Conservation (phyloP, 495 filamentous ascomycete genomes). For the Hypomontagnella monticulosa region DNA sequence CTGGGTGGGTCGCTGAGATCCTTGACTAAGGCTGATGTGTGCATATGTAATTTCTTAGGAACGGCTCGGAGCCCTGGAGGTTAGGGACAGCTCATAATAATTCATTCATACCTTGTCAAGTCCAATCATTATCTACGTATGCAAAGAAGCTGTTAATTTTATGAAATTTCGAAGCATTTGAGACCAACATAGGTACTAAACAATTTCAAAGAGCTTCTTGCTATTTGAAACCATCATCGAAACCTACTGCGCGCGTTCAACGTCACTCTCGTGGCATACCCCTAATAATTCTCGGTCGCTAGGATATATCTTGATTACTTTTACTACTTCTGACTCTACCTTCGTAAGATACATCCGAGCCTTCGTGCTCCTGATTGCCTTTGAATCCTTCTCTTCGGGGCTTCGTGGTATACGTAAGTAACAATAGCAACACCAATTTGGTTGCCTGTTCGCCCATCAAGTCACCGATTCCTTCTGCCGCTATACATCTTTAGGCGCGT, state of each 20-base stretch:
- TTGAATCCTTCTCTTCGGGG: conserved; percentile 27
- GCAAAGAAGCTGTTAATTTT: conserved; percentile 26
- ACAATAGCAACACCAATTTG: conserved; percentile 10
- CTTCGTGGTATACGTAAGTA: conserved; percentile 26
- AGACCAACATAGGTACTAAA: neutral
- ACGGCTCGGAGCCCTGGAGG: too few relatives aligned
- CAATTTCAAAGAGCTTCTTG: neutral
- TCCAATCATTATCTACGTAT: neutral
- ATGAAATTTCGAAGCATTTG: conserved; percentile 24
- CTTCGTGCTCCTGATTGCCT: conserved; percentile 39
- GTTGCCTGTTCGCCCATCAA: neutral
- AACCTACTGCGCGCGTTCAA: conserved; percentile 10
- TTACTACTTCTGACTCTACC: neutral
- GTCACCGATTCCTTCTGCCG: neutral
- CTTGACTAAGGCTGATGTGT: too few relatives aligned
- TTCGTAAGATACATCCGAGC: conserved; percentile 10
- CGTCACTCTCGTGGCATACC: conserved; percentile 6
- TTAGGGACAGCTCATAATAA: conserved; percentile 20
- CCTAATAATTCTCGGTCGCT: conserved; percentile 7
- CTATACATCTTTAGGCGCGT: neutral
- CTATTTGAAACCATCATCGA: conserved; percentile 25
- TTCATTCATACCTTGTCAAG: neutral
- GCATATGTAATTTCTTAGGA: conserved; percentile 9
- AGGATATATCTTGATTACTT: neutral
- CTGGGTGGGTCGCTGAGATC: too few relatives aligned